Base-by-base conservation (phyloP, 1,284 basidiomycete species). In the Sparassis latifolia region DNA sequence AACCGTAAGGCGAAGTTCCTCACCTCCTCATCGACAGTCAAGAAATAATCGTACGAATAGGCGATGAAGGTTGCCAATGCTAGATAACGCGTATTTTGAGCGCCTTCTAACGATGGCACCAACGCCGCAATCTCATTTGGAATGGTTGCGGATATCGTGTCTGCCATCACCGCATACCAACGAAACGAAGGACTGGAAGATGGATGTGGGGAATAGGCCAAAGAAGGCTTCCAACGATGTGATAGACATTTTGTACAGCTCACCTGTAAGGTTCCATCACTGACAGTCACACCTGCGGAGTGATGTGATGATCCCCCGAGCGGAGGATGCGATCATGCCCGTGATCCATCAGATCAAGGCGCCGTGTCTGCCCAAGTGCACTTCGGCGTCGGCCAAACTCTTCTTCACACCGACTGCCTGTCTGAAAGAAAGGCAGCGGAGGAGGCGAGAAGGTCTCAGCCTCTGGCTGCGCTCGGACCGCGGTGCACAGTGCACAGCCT, bases 21-120 rank as follows among this genome's bases (percentile, higher is more conserved):
- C 50, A 64, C 63, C 59, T 65, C 63, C 29, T 63, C 47, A 30
- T 53, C 52, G 27, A 63, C 55, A 5, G 62, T 65, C 42, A 64
- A 27, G 31, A 51, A 28, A 38, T 57, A 51, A 42, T 64, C 62
- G 45, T 61, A 64, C 31, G 61, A 4, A 5, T 55, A 3, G 3
- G 51, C 37, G 9, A 41, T 45, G 20, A 54, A 42, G 32, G 52
- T 31, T 3, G 59, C 59, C 10, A 60, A 47, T 3, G 51, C 51
- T 9, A 61, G 56, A 43, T 51, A 58, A 9, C 52, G 52, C 12
- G 55, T 48, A 10, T 50, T 51, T 46, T 57, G 44, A 31, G 49
- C 32, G 12, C 54, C 60, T 3, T 57, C 52, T 27, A 61, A 44
- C 28, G 47, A 43, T 33, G 35, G 10, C 10, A 54, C 10, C 42